These are phyloP conservation scores for Anaeromyces robustus DNA, from an alignment of 192 early-diverging fungal species.

Conservation along the genomic window DNA sequence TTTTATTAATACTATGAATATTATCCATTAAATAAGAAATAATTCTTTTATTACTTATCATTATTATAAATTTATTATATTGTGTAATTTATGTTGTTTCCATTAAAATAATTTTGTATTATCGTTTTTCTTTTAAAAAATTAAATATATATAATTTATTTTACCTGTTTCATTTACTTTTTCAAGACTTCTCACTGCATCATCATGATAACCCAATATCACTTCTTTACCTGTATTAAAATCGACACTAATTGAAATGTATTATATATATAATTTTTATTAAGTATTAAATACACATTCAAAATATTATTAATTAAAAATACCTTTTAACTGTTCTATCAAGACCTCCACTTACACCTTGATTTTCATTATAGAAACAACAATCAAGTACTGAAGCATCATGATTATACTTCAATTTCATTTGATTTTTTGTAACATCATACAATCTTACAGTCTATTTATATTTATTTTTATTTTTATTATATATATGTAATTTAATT, in stretches of 20 bases:
- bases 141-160: constrained; percentile 5
- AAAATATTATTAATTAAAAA: background rate
- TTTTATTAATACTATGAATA: no score
- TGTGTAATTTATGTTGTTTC: no score
- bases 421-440: constrained; percentile 46
- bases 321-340: constrained; percentile 51
- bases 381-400: constrained; percentile 62
- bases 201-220: constrained; percentile 64
- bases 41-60: no score
- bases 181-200: constrained; percentile 52
- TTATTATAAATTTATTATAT: no score
- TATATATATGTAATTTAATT: background rate
- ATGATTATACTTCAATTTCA: constrained; percentile 38
- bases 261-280: no score
- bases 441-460: constrained; percentile 64
- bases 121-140: no score
- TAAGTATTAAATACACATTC: no score
- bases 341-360: constrained; percentile 60
- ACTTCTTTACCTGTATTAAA: constrained; percentile 29
- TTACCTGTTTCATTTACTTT: constrained; percentile 16
- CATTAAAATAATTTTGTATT: no score
- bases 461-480: background rate
- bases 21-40: no score
- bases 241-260: no score
- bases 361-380: constrained; percentile 42